These are phyloP conservation scores for Debaryomyces maramus DNA, from an alignment of 805 yeast genomes.

Conservation along the genomic window DNA sequence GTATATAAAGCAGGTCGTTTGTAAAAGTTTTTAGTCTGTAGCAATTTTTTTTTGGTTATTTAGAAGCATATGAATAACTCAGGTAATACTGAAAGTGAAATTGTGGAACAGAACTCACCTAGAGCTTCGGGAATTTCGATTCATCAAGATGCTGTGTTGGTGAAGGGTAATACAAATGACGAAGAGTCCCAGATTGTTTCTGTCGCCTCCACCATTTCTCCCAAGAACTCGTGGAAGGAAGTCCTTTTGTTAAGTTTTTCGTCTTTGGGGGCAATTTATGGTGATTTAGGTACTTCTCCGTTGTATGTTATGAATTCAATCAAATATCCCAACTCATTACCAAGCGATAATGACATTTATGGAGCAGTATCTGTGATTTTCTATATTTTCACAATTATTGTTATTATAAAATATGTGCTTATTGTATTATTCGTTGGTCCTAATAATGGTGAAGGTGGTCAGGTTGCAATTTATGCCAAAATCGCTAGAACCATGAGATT, in stretches of 20 bases:
- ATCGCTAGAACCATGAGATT: constrained; percentile 49
- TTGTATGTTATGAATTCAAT: constrained; percentile 47
- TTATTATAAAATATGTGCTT: constrained; percentile 50
- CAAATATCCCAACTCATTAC: constrained; percentile 25
- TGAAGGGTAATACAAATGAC: too few species aligned
- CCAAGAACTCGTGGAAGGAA: constrained; percentile 20
- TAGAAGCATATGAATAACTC: too few species aligned
- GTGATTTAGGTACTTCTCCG: constrained; percentile 65
- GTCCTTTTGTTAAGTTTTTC: constrained; percentile 35
- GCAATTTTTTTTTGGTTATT: too few species aligned
- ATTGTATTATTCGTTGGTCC: constrained; percentile 53
- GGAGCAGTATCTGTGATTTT: constrained; percentile 56
- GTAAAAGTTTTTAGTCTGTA: too few species aligned
- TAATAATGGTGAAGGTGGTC: constrained; percentile 64
- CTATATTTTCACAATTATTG: constrained; percentile 55
- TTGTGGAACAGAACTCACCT: too few species aligned
- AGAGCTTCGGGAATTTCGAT: too few species aligned
- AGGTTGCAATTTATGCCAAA: constrained; percentile 61
- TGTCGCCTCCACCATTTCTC: background rate
- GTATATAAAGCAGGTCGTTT: too few species aligned
- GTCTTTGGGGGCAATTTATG: constrained; percentile 64
- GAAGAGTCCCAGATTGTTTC: constrained; percentile 2
- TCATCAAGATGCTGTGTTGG: too few species aligned
- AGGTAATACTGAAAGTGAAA: too few species aligned
- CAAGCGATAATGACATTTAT: constrained; percentile 40